Evolutionary conservation across 768 basidiomycete species (phyloP), one percentile per base, ranked within the genome.

Genomic region (Calocera viscosa): DNA sequence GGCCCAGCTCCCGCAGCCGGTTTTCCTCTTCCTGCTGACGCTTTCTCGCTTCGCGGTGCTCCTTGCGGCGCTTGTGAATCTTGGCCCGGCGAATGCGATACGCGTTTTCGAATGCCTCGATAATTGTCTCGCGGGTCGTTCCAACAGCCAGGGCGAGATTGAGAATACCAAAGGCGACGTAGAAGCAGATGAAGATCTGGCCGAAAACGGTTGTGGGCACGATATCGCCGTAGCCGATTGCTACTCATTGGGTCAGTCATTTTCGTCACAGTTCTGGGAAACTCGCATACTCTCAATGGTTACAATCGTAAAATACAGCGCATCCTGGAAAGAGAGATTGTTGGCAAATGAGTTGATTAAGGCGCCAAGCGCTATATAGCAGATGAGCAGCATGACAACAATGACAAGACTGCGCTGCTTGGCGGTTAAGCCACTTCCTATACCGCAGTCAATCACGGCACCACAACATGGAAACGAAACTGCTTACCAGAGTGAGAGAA

Each of bases 341-440:
- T 78, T 71, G 49, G 86, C 74, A 67, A 83, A 74, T 0, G 83
- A 77, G 72, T 84, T 81, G 63, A 84, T 75, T 16, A 90, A 78
- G 0, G 86, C 83, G 2, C 91, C 91, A 11, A 93, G 71, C 0
- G 86, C 88, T 68, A 92, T 79, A 73, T 90, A 92, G 67, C 79
- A 78, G 26, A 93, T 79, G 1, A 94, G 77, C 17, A 86, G 73
- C 70, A 94, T 93, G 67, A 88, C 84, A 38, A 89, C 82, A 67
- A 93, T 86, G 34, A 88, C 83, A n/a, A 93, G 81, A 2, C 72
- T 83, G 2, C 90, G 83, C 71, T 93, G 91, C 72, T 86, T 90
- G 26, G 82, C 81, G 0, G 90, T 93, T 39, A 94, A 76, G 0
- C 91, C 91, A 69, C 88, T 90, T 2, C 87, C 88, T 89, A 64